Base-by-base conservation (phyloP, 352 stramenopile genomes). In the Achlya hypogyna region DNA sequence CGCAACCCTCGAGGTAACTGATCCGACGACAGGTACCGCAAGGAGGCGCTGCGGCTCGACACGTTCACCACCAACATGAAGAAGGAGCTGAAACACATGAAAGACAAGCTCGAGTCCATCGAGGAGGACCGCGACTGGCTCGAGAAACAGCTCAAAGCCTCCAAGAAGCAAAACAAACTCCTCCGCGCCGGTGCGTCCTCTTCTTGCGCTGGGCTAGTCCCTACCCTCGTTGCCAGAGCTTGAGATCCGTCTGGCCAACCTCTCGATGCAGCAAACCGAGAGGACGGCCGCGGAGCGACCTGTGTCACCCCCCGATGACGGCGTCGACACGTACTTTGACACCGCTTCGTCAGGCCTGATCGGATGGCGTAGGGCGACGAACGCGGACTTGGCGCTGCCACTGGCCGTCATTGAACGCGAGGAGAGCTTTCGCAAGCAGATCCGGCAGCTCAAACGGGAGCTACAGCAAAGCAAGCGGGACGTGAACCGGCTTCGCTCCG, bases 141-240 rank as follows among this genome's bases (percentile, higher is more conserved):
- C 12, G 86, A 95, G 60, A 93, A 94, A 35, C 91, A 97, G 71
- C 79, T 98, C 5, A 98, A 98, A 69, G 87, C 85, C 6, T 96
- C 84, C 68, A 97, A 97, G 71, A 97, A 96, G 60, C 88, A 97
- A 63, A 97, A 97, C 73, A 97, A 97, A 70, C 64, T 98, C 27
- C 74, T 96, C 32, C 83, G 83, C 23, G 84, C 86, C 0, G 87
- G 93, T 67, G 12, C 28, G 31, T 2, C 2, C 22, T 18, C 2
- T 20, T 56, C 2, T 18, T 3, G n/a, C 6, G 38, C 2, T 3
- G 14, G 38, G 6, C 34, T 16, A 14, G 34, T 42, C 34, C 6
- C 6, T 6, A 42, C 14, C 6, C 23, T 6, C 29, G 29, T 54
- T 16, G 29, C 6, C 34, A 67, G 60, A 67, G 43, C 42, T 67